Evolutionary conservation across 2,329 filamentous ascomycete species (phyloP).

Genomic region (Leptographium wingfieldii): DNA sequence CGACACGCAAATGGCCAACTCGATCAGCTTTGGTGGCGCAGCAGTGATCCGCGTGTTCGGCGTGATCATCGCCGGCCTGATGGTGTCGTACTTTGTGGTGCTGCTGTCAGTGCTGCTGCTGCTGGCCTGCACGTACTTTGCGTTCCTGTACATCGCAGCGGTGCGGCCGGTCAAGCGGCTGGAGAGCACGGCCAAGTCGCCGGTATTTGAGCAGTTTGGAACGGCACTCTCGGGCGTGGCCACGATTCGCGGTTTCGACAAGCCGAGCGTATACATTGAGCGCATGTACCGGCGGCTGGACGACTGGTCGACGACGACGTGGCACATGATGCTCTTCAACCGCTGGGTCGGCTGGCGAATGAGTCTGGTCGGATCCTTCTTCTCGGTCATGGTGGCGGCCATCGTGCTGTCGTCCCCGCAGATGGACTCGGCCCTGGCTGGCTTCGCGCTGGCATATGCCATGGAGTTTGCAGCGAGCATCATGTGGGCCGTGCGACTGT

Average conservation of each 20-base stretch:
- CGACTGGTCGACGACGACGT: slow-evolving; percentile 50
- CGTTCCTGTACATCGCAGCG: slow-evolving; percentile 51
- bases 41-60: slow-evolving; percentile 50
- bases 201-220: slow-evolving; percentile 70
- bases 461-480: slow-evolving; percentile 54
- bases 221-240: slow-evolving; percentile 58
- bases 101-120: slow-evolving; percentile 48
- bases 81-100: slow-evolving; percentile 57
- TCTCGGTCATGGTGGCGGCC: slow-evolving; percentile 51
- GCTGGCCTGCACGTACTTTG: slow-evolving; percentile 42
- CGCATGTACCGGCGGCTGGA: slow-evolving; percentile 61
- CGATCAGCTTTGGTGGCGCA: slow-evolving; percentile 47
- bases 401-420: slow-evolving; percentile 48
- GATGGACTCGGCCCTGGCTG: slow-evolving; percentile 58
- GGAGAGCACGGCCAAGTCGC: slow-evolving; percentile 64
- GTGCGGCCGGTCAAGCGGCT: slow-evolving; percentile 66
- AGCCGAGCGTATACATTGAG: slow-evolving; percentile 51
- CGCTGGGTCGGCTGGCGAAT: slow-evolving; percentile 68
- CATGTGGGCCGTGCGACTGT: slow-evolving; percentile 53
- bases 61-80: slow-evolving; percentile 52
- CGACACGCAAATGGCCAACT: slow-evolving; percentile 53
- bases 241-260: slow-evolving; percentile 66
- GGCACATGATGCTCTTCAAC: slow-evolving; percentile 60
- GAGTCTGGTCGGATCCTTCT: slow-evolving; percentile 54
- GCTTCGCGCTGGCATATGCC: slow-evolving; percentile 63